Base-by-base conservation (phyloP, 208 protist species). In the Leishmania guyanensis region DNA sequence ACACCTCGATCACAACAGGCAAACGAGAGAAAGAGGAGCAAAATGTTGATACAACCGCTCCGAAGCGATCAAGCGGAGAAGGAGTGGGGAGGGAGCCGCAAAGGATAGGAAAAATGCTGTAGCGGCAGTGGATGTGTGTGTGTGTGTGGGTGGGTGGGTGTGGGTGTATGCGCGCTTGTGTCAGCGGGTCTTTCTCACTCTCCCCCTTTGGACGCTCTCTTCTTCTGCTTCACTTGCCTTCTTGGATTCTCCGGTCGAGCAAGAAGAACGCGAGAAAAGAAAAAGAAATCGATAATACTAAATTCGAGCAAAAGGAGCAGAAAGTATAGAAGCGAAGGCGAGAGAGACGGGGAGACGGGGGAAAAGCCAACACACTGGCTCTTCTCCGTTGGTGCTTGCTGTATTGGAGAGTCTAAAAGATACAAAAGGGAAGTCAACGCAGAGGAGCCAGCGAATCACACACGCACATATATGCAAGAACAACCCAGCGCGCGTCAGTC, bases 221-320 rank as follows among this genome's bases (percentile, higher is more conserved):
- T 62, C 8, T 3, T 3, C 9, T 33, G 22, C 6, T 46, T 46
- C 43, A 46, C 26, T 8, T 26, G n/a, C 4, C 16, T 64, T 10
- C 58, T n/a, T 64, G 26, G 26, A 64, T 64, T 64, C 22, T 64
- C 58, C 54, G 5, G 54, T 29, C 58, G 9, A 64, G 58, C 26
- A 71, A 29, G 39, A 6, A 33, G 14, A 17, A 12, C 20, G 17
- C 16, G 46, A 39, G n/a, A 76, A 71, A 68, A 5, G 79, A 85
- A 53, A 51, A 78, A 73, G 51, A 50, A 71, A 83, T 51, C 51
- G 65, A n/a, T 56, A 58, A 66, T 14, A 58, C 6, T 60, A 73
- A 62, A 33, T 62, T 58, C 71, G 58, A 81, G 80, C 60, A 54
- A 83, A 51, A 76, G 70, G 75, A 71, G 78, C 72, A 78, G 26